These are phyloP conservation scores for Cotoneaster glaucophyllus DNA, from an alignment of 306 rosid species.

Conservation along the genomic window DNA sequence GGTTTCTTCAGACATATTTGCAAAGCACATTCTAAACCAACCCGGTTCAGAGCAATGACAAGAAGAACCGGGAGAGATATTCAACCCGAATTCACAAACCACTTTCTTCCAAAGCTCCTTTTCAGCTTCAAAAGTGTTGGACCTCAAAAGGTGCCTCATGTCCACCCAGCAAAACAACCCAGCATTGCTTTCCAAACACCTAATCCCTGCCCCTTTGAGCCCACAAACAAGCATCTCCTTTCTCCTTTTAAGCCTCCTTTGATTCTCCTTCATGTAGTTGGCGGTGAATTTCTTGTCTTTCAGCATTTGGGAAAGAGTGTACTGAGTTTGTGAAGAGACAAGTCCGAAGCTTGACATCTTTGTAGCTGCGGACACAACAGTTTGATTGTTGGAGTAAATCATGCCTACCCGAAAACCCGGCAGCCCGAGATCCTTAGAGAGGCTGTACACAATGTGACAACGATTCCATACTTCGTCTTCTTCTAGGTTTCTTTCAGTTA, in stretches of 20 bases:
- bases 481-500: conserved; percentile 6
- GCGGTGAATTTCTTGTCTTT: conserved; percentile 37
- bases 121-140: conserved; percentile 59
- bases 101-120: conserved; percentile 65
- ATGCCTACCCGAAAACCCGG: conserved; percentile 80
- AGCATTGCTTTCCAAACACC: conserved; percentile 61
- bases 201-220: conserved; percentile 42
- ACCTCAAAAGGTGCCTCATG: conserved; percentile 49
- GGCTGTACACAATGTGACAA: conserved; percentile 61
- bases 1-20: conserved; percentile 65
- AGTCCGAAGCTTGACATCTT: conserved; percentile 96
- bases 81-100: conserved; percentile 43
- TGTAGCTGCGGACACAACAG: conserved; percentile 53
- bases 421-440: conserved; percentile 67
- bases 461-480: conserved; percentile 14
- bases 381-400: conserved; percentile 56
- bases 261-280: conserved; percentile 37
- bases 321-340: conserved; percentile 74
- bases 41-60: conserved; percentile 88
- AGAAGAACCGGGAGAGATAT: conserved; percentile 77
- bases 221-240: conserved; percentile 46
- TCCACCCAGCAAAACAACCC: conserved; percentile 90
- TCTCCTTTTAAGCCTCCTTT: conserved; percentile 35
- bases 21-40: conserved; percentile 86
- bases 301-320: conserved; percentile 42